phyloP scores from a whole-genome alignment of 2,329 filamentous ascomycete genomes.

The Penicillium expansum region DNA sequence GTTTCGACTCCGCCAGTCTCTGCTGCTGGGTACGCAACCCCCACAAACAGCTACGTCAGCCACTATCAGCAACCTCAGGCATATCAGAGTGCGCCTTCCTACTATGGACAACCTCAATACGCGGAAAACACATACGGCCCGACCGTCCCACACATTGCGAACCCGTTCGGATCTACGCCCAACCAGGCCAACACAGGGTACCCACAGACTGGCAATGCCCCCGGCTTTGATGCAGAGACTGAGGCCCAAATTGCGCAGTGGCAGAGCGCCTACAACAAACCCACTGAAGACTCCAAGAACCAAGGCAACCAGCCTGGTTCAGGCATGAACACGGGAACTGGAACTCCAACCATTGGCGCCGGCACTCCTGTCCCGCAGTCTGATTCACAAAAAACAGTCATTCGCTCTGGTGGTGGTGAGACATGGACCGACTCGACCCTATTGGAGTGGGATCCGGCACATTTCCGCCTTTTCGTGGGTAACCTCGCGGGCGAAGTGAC shows the following conservation, averaged over 20 bases:
- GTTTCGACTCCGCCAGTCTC: constrained; percentile 39
- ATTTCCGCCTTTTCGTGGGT: constrained; percentile 92
- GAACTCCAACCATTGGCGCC: constrained; percentile 35
- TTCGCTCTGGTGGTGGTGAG: constrained; percentile 84
- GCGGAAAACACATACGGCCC: constrained; percentile 50
- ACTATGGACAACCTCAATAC: constrained; percentile 50
- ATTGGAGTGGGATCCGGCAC: constrained; percentile 92
- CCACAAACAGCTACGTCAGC: constrained; percentile 43
- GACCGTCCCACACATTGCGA: constrained; percentile 68
- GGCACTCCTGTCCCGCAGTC: constrained; percentile 46
- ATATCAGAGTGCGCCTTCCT: constrained; percentile 36
- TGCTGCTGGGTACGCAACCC: constrained; percentile 34
- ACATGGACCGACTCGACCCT: constrained; percentile 86
- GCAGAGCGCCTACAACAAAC: constrained; percentile 78
- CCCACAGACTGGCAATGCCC: constrained; percentile 33
- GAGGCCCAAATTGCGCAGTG: constrained; percentile 92
- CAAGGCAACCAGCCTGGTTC: constrained; percentile 36
- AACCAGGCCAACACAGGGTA: constrained; percentile 33
- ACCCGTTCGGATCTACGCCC: constrained; percentile 66
- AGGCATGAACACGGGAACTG: constrained; percentile 32
- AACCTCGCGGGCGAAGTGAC: constrained; percentile 97
- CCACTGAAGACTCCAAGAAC: constrained; percentile 24
- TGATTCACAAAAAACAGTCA: constrained; percentile 72
- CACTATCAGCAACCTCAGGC: constrained; percentile 43
- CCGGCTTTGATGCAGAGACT: constrained; percentile 68